Evolutionary conservation across 768 basidiomycete species (phyloP), one percentile per base, ranked within the genome.

Genomic region (Pleurotus ostreatus): DNA sequence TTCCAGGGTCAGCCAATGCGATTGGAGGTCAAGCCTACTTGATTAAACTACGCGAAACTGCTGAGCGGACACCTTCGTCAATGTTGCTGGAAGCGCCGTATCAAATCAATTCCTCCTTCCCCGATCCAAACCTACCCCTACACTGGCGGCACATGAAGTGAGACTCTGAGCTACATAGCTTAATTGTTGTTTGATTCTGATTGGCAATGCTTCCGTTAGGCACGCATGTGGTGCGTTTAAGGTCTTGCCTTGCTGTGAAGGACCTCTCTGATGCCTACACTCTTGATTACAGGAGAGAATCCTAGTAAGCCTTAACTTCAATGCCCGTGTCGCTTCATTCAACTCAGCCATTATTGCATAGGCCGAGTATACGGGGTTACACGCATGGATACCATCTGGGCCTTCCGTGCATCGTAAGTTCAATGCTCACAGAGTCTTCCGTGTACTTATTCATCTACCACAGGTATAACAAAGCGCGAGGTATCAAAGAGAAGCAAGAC

Each of bases 11-110:
- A 44, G 85, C 81, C 2, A 76, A 85, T 62, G 81, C 82, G 4
- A 84, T 86, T 55, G 89, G 88, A 49, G 92, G 92, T 8, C 91
- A 93, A 65, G 91, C 89, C 0, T 94, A 92, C 64, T 79, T 84
- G 48, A 83, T 94, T 63, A 94, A 94, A 68, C 71, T 89, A 15
- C 79, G 93, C 39, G 80, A 82, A 56, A 93, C 91, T 0, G 60
- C 74, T 16, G 89, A 90, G 60, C 79, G 85, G 30, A 85, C 88
- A 0, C 79, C 89, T 3, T 80, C 83, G 12, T 83, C 88, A 3
- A 86, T 90, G 83, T 70, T 92, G 4, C 72, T 95, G 20, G 93
- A 95, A 60, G 85, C 90, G 25, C 92, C 92, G 9, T 69, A 69
- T 57, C 60, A 67, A 46, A 53, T 80, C 67, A 81, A 85, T 62